These are phyloP conservation scores for Talaromyces islandicus DNA, from an alignment of 2,329 filamentous ascomycete species.

Conservation along the genomic window DNA sequence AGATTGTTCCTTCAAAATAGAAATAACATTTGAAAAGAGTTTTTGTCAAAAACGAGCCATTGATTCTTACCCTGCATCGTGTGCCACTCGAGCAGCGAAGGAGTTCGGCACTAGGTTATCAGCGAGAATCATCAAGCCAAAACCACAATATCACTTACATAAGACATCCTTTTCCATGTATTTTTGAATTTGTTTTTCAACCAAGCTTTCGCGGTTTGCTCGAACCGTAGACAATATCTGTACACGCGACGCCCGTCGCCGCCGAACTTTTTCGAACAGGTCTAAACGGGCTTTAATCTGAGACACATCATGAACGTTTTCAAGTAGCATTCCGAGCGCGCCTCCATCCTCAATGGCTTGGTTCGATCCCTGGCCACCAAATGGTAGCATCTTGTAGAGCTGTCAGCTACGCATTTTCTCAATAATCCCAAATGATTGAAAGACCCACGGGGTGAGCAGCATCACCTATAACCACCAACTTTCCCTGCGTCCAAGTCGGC, in stretches of 20 bases:
- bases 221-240: conserved; percentile 17
- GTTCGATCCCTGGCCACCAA: conserved; percentile 26
- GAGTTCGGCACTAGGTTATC: neutral
- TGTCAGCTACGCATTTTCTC: neutral
- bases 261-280: conserved; percentile 19
- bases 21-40: neutral
- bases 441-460: conserved; percentile 25
- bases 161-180: conserved; percentile 1
- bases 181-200: neutral
- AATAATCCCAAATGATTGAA: neutral
- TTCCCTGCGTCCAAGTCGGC: conserved; percentile 17
- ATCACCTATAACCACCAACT: conserved; percentile 25
- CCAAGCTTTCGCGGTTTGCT: neutral
- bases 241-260: conserved; percentile 16
- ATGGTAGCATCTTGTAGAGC: conserved; percentile 20
- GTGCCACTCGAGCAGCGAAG: neutral
- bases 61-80: neutral
- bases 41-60: neutral
- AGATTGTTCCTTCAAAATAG: neutral
- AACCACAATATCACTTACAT: neutral
- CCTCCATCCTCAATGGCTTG: conserved; percentile 30
- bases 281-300: conserved; percentile 14
- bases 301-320: conserved; percentile 5
- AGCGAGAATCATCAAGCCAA: neutral
- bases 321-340: conserved; percentile 17